phyloP scores from a whole-genome alignment of 768 basidiomycete species.

The Agrocybe praecox region DNA sequence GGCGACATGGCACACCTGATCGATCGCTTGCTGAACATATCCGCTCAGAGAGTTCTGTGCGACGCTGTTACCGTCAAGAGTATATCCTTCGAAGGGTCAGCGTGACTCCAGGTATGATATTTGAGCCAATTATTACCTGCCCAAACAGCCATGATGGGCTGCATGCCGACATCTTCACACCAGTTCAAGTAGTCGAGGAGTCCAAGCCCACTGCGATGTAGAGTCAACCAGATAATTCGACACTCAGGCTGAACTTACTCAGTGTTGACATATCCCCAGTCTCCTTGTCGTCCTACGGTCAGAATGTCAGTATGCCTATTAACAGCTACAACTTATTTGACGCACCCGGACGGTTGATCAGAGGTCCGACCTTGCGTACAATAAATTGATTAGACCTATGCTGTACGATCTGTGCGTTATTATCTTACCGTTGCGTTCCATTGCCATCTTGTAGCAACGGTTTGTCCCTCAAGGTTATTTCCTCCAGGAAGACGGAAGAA shows the following conservation, averaged over 20 bases:
- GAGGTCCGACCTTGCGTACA: conserved; percentile 40
- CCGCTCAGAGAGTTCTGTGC: conserved; percentile 45
- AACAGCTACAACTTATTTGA: neutral
- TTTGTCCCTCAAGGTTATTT: conserved; percentile 68
- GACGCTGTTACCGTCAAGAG: conserved; percentile 49
- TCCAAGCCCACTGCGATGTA: conserved; percentile 48
- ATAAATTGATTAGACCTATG: neutral
- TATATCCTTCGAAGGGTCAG: conserved; percentile 28
- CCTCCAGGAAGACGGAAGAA: conserved; percentile 74
- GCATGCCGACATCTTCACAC: conserved; percentile 62
- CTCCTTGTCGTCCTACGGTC: conserved; percentile 49
- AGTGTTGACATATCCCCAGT: conserved; percentile 64
- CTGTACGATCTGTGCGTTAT: neutral
- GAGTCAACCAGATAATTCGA: no score
- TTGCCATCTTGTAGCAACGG: conserved; percentile 55
- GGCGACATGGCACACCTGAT: conserved; percentile 46
- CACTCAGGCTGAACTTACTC: conserved; percentile 46
- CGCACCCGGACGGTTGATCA: conserved; percentile 44
- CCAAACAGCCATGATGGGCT: conserved; percentile 68
- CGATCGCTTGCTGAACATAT: conserved; percentile 58
- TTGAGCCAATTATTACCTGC: conserved; percentile 31
- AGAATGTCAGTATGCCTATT: neutral
- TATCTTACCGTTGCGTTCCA: conserved; percentile 58
- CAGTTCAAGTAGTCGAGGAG: conserved; percentile 58
- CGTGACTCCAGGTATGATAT: neutral